These are phyloP conservation scores for Brassica rapa DNA, from an alignment of 345 rosid species.

Conservation along the genomic window DNA sequence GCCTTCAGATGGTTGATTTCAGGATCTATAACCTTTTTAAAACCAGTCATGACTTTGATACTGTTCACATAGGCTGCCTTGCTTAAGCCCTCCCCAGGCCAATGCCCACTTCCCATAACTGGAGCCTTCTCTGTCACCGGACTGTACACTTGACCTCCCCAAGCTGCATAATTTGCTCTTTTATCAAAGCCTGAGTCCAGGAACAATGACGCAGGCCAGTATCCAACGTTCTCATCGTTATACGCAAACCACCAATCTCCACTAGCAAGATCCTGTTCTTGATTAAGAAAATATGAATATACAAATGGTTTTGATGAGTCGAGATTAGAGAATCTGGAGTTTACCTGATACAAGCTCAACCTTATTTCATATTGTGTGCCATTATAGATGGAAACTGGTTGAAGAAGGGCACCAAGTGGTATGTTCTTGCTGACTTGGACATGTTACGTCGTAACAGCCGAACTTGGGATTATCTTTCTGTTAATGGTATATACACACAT, in stretches of 20 bases:
- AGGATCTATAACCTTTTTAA: conserved; percentile 6
- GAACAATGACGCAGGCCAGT: conserved; percentile 39
- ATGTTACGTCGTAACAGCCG: conserved; percentile 18
- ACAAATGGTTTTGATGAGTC: background rate
- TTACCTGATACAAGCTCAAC: conserved; percentile 29
- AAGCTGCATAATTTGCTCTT: conserved; percentile 3
- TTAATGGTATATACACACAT: background rate
- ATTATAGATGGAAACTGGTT: conserved; percentile 18
- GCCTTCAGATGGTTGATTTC: conserved; percentile 5
- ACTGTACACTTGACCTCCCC: conserved; percentile 41
- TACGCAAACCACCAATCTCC: conserved; percentile 42
- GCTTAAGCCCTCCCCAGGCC: conserved; percentile 20
- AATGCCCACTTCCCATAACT: conserved; percentile 40
- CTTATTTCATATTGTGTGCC: conserved; percentile 14
- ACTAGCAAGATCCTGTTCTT: conserved; percentile 25
- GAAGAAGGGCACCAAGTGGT: conserved; percentile 29
- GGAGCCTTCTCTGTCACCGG: conserved; percentile 21
- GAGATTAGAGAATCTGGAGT: background rate
- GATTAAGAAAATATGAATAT: background rate
- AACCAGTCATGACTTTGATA: conserved; percentile 5
- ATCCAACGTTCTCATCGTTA: conserved; percentile 22
- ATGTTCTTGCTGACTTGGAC: conserved; percentile 37
- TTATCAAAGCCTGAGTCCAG: conserved; percentile 6
- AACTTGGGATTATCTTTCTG: conserved; percentile 28
- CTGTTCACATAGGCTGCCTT: conserved; percentile 25